phyloP scores from a whole-genome alignment of 2,329 filamentous ascomycete species.

The Volutella citrinella region DNA sequence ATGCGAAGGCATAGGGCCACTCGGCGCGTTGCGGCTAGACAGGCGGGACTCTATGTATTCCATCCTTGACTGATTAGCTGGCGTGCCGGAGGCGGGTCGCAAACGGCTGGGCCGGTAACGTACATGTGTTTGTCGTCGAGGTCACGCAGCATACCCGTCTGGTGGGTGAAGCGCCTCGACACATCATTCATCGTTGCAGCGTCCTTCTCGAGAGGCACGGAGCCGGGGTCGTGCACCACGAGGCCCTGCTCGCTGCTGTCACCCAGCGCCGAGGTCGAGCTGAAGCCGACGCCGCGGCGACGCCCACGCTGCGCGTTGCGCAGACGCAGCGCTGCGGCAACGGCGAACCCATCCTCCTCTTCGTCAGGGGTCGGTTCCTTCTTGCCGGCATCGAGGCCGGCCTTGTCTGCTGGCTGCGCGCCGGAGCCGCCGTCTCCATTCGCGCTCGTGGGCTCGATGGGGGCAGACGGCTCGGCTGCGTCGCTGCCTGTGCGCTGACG shows the following conservation, averaged over 20 bases:
- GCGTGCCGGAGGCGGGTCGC: constrained; percentile 7
- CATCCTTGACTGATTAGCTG: constrained; percentile 73
- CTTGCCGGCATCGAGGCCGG: constrained; percentile 3
- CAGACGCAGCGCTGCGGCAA: constrained; percentile 49
- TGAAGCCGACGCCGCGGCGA: constrained; percentile 56
- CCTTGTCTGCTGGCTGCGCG: constrained; percentile 1
- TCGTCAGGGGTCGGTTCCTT: constrained; percentile 9
- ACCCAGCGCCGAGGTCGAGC: constrained; percentile 27
- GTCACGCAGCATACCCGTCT: constrained; percentile 66
- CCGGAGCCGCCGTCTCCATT: constrained; percentile 6
- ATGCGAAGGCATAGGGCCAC: too few relatives aligned
- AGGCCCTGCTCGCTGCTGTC: constrained; percentile 31
- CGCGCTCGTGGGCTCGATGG: background rate
- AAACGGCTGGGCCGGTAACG: constrained; percentile 32
- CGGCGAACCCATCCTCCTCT: constrained; percentile 31
- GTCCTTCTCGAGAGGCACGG: constrained; percentile 17
- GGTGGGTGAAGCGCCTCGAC: constrained; percentile 61
- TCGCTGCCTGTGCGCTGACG: constrained; percentile 44
- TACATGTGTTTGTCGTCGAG: constrained; percentile 76
- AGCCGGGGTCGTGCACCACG: constrained; percentile 32
- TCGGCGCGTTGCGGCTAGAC: constrained; percentile 54
- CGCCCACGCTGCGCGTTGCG: constrained; percentile 50
- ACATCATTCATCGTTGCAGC: constrained; percentile 23
- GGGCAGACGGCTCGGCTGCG: background rate
- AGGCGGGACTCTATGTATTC: constrained; percentile 81